Percentiles rank a stretch among this genome's conserved stretches.
phyloP scores from a whole-genome alignment of 164 flowering plant genomes.

The Sextonia rubra region DNA sequence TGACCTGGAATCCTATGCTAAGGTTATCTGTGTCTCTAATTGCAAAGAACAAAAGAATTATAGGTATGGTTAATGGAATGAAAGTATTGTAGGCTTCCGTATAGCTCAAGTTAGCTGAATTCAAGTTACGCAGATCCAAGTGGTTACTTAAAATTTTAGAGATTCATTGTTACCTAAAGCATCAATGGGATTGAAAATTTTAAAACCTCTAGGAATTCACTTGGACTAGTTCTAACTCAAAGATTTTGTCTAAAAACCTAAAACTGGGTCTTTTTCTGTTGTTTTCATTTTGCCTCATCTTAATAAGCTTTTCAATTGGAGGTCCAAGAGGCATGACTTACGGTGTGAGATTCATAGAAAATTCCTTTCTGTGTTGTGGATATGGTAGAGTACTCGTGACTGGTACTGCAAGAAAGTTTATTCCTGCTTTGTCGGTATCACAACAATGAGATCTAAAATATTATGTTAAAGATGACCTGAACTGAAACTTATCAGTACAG shows the following conservation, averaged over 20 bases:
- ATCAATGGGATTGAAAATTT: not conserved
- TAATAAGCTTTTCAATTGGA: not conserved
- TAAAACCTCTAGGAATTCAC: not conserved
- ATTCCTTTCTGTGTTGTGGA: not conserved
- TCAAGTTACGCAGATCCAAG: not conserved
- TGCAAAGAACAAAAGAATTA: not conserved
- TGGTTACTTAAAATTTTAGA: not conserved
- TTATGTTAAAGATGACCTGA: not conserved
- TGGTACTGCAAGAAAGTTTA: not conserved
- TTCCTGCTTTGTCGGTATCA: not conserved
- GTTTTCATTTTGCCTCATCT: not conserved
- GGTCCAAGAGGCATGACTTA: not conserved
- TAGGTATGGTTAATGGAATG: not conserved
- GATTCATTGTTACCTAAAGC: not conserved
- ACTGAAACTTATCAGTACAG: not conserved
- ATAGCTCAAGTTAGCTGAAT: not conserved
- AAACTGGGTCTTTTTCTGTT: not conserved
- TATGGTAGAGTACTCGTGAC: not conserved
- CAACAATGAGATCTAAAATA: not conserved
- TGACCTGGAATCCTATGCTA: too few relatives aligned
- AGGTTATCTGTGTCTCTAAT: not conserved
- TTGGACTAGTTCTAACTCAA: not conserved
- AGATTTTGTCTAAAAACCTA: not conserved
- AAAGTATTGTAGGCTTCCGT: not conserved
- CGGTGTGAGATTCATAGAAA: not conserved